Evolutionary conservation across 768 basidiomycete species (phyloP).

Genomic region (Boletus rubescentipes): DNA sequence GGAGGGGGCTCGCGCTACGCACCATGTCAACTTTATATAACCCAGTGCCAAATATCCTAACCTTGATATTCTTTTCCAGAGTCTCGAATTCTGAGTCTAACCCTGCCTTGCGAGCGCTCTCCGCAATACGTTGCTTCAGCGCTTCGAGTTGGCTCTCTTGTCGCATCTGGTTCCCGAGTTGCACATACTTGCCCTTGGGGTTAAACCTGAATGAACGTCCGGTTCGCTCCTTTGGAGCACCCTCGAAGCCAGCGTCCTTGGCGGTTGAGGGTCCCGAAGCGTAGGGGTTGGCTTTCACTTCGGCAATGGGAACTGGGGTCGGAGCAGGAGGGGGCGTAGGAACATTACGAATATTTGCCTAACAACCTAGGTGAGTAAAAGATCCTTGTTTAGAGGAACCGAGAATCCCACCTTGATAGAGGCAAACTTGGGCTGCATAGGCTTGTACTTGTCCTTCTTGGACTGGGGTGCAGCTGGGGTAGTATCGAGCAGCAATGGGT

Average conservation of each 20-base stretch:
- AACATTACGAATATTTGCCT: constrained; percentile 78
- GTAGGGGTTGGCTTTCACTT: constrained; percentile 73
- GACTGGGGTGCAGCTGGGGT: constrained; percentile 55
- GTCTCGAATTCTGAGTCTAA: constrained; percentile 91
- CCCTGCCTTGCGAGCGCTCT: constrained; percentile 90
- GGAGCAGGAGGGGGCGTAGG: constrained; percentile 57
- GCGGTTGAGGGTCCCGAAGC: constrained; percentile 46
- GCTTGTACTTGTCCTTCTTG: constrained; percentile 92
- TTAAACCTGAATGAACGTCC: constrained; percentile 82
- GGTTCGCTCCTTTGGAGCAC: constrained; percentile 66
- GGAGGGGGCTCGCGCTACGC: constrained; percentile 83
- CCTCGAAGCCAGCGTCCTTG: constrained; percentile 69
- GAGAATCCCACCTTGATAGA: constrained; percentile 70
- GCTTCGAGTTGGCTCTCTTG: constrained; percentile 83
- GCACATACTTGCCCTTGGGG: constrained; percentile 88
- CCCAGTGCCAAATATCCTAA: constrained; percentile 31
- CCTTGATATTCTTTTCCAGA: constrained; percentile 86
- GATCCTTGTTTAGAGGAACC: background rate
- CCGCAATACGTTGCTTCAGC: constrained; percentile 89
- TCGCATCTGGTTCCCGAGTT: constrained; percentile 66
- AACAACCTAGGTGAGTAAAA: background rate
- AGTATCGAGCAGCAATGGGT: constrained; percentile 77
- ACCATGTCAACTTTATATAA: constrained; percentile 1
- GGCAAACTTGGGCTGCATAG: constrained; percentile 99
- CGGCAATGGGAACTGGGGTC: constrained; percentile 38